A percentile compares a stretch with the other conserved stretches of the same genome.
phyloP scores from a whole-genome alignment of 805 yeast species.

The Candida morakotiae region DNA sequence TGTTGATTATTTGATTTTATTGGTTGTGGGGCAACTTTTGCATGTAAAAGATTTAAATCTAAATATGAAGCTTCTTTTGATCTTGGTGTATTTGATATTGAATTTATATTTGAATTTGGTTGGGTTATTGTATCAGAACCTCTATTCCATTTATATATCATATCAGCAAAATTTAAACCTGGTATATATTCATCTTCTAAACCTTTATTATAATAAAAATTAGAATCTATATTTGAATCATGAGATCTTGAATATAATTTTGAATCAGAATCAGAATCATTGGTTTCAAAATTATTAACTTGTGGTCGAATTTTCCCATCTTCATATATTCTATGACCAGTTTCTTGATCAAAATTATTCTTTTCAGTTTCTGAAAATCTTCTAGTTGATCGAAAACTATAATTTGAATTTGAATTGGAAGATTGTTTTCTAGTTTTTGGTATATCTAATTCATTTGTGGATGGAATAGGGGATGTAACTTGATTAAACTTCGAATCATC shows the following conservation, averaged over 20 bases:
- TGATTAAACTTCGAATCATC: conserved; percentile 18
- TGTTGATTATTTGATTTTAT: conserved; percentile 16
- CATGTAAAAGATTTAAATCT: conserved; percentile 39
- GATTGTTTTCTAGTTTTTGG: neutral
- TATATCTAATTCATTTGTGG: neutral
- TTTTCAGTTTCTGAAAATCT: conserved; percentile 66
- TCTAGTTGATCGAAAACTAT: conserved; percentile 37
- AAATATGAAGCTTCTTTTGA: conserved; percentile 35
- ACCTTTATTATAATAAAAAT: conserved; percentile 31
- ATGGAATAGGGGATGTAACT: neutral
- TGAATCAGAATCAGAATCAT: conserved; percentile 7
- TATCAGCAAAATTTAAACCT: conserved; percentile 55
- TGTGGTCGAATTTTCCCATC: conserved; percentile 49
- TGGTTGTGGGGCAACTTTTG: conserved; percentile 42
- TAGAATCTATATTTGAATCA: conserved; percentile 11
- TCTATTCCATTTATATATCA: conserved; percentile 44
- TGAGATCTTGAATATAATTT: conserved; percentile 33
- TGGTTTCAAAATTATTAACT: conserved; percentile 2
- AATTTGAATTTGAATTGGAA: neutral
- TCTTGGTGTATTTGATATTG: conserved; percentile 20
- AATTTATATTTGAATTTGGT: conserved; percentile 14
- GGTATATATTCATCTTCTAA: conserved; percentile 78
- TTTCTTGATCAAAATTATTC: conserved; percentile 50
- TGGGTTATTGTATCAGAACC: neutral
- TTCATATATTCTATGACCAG: conserved; percentile 52